Evolutionary conservation across 352 stramenopile genomes (phyloP).

Genomic region (Peronospora belbahrii): DNA sequence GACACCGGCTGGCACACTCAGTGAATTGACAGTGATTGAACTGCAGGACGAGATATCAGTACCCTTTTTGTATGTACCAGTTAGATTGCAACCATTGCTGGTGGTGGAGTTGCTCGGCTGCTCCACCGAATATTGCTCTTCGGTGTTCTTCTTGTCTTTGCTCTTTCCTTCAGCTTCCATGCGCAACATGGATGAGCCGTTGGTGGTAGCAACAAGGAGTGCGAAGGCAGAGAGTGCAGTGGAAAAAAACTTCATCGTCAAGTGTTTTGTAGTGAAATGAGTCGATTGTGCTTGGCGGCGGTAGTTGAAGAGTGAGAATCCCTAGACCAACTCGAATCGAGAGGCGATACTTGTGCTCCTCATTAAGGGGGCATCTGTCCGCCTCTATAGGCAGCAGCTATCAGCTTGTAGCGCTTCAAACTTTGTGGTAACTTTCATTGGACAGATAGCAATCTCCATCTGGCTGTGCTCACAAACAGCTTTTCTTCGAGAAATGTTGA

Average conservation of each 20-base stretch:
- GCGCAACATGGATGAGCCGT: neutral
- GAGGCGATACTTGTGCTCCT: neutral
- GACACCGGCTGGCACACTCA: neutral
- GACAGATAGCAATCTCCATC: too few relatives aligned
- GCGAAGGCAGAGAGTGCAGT: neutral
- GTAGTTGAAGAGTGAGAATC: neutral
- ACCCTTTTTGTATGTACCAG: neutral
- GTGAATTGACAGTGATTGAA: neutral
- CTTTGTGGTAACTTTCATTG: too few relatives aligned
- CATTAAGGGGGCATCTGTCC: neutral
- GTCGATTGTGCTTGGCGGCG: neutral
- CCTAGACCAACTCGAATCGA: neutral
- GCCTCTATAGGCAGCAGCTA: too few relatives aligned
- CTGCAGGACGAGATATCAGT: neutral
- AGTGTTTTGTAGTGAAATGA: neutral
- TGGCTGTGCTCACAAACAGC: too few relatives aligned
- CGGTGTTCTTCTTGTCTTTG: neutral
- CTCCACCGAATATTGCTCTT: neutral
- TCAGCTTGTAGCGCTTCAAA: too few relatives aligned
- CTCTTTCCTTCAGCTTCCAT: neutral
- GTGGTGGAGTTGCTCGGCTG: neutral
- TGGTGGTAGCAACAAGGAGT: neutral
- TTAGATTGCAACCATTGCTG: neutral
- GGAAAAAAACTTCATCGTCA: neutral
- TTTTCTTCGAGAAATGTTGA: too few relatives aligned